Conservation (phyloP, 305 asterid genomes). For the Salvia sclarea region DNA sequence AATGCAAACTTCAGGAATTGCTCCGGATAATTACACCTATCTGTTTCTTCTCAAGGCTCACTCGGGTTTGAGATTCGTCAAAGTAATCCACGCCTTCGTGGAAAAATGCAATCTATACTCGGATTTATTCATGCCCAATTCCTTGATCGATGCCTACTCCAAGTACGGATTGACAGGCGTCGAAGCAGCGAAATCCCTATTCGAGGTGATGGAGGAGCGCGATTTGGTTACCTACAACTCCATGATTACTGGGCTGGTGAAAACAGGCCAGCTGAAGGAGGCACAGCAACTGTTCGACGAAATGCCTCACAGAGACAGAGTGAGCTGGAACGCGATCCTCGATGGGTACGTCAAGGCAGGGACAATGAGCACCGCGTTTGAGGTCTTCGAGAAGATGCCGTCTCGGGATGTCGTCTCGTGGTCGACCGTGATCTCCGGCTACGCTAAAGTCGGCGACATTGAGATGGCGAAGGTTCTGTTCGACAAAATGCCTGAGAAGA, state of each 20-base stretch:
- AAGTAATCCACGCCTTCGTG: conserved; percentile 58
- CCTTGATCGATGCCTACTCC: conserved; percentile 68
- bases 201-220: conserved; percentile 51
- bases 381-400: conserved; percentile 60
- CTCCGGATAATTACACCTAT: conserved; percentile 64
- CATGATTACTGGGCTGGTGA: conserved; percentile 65
- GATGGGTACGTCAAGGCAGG: conserved; percentile 77
- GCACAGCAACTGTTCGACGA: conserved; percentile 71
- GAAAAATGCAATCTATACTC: conserved; percentile 52
- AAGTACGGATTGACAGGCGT: conserved; percentile 60
- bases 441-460: conserved; percentile 58
- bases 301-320: conserved; percentile 68
- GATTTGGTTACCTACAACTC: conserved; percentile 71
- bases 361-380: conserved; percentile 55
- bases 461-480: conserved; percentile 69
- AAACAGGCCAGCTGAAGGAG: conserved; percentile 50
- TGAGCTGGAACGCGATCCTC: conserved; percentile 79
- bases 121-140: conserved; percentile 59
- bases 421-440: conserved; percentile 73
- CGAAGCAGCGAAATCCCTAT: conserved; percentile 46
- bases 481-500: conserved; percentile 79
- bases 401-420: conserved; percentile 72
- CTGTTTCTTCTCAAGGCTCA: conserved; percentile 64
- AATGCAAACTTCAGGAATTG: conserved; percentile 56
- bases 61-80: conserved; percentile 45